Evolutionary conservation across 1,139 yeast genomes (phyloP), one percentile per base, ranked within the genome.

Genomic region (Keqinozyma sinolaborantium): DNA sequence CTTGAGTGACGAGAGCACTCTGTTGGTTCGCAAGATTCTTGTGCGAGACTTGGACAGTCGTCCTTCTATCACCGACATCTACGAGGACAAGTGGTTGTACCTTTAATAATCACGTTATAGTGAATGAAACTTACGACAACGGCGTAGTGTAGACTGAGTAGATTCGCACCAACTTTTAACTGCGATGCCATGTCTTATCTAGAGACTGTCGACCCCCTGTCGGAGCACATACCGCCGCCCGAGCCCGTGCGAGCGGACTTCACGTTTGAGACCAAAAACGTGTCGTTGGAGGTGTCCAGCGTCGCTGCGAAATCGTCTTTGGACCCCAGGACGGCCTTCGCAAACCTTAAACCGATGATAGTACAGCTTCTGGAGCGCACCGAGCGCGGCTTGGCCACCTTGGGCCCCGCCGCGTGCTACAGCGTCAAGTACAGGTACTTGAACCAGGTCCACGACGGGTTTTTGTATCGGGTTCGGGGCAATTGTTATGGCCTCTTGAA

Each of bases 1-100:
- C 10, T 69, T 81, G 26, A 77, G 86, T 47, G 77, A 77, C 3
- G 64, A 67, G 16, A 75, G 84, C 34, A 62, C 77, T 24, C 66
- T 68, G 10, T 63, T 92, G 50, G 81, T 90, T 24, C 64, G 66
- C 41, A 65, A 54, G 50, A 84, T 88, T 29, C 64, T 88, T 42
- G 76, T 76, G 14, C 70, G 94, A 34, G 83, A 82, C 35, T 64
- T 83, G 20, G 61, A 62, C 4, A 52, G 68, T 33, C 69, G 97
- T 42, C 95, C 95, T 1, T 73, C 83, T 0, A 82, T 87, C 56
- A 70, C 78, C 14, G 84, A 81, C 26, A 79, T 88, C 7, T 63
- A 72, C 28, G 71, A 73, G 25, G 86, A 86, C 49, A 64, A 59
- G 14, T 88, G 97, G 97, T 56, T 87, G 25, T 45, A 41, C 28